These are phyloP conservation scores for Pseudognaphalium luteoalbum DNA, from an alignment of 129 eudicot species.

Conservation along the genomic window DNA sequence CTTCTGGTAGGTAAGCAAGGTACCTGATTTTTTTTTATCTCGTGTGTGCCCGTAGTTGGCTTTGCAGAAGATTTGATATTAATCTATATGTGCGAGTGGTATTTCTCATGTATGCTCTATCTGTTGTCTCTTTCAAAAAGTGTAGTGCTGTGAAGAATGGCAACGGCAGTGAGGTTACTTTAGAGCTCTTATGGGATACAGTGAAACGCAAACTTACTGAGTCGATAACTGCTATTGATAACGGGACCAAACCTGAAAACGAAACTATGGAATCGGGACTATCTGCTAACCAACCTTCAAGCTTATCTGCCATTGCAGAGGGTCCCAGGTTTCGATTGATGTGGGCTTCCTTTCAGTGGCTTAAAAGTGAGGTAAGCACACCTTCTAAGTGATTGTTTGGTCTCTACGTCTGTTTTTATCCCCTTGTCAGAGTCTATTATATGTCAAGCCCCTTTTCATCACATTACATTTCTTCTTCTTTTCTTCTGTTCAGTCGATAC, in stretches of 20 bases:
- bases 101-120: background rate
- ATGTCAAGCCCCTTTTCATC: constrained; percentile 2
- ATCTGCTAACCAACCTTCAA: constrained; percentile 53
- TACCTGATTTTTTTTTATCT: constrained; percentile 35
- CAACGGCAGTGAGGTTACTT: constrained; percentile 42
- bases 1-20: constrained; percentile 96
- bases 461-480: background rate
- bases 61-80: background rate
- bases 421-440: constrained; percentile 5
- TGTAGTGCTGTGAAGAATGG: constrained; percentile 54
- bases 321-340: constrained; percentile 79
- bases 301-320: constrained; percentile 76
- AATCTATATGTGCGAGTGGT: background rate
- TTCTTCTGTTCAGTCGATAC: background rate
- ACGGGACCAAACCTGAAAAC: constrained; percentile 37
- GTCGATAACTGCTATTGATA: constrained; percentile 53
- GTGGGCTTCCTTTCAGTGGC: constrained; percentile 76
- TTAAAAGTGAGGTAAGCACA: constrained; percentile 72
- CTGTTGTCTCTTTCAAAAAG: constrained; percentile 14
- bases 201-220: constrained; percentile 62
- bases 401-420: background rate
- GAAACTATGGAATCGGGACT: constrained; percentile 31
- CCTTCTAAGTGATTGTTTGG: constrained; percentile 11
- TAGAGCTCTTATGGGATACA: constrained; percentile 70
- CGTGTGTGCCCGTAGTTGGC: constrained; percentile 1